Conservation (phyloP, 2,329 filamentous ascomycete species). For the Sordariomycetes sp. region DNA sequence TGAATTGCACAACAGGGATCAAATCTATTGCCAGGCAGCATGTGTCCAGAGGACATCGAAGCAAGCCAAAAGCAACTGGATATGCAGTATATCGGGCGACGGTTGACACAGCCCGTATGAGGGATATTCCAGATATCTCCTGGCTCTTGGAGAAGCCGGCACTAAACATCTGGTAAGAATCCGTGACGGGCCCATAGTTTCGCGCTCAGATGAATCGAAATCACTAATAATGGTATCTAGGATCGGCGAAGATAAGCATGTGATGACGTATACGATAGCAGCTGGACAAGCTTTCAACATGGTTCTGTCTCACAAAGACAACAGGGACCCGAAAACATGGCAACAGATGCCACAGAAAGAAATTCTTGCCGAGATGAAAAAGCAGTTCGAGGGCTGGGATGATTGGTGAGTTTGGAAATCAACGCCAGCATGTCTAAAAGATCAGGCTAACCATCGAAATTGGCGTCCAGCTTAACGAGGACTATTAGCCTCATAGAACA, state of each 20-base stretch:
- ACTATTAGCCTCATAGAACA: neutral
- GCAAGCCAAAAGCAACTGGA: constrained; percentile 18
- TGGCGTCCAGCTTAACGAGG: too few relatives aligned
- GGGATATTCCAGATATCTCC: constrained; percentile 19
- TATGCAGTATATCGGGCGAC: constrained; percentile 32
- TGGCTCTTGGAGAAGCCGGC: constrained; percentile 28
- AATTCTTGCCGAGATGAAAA: too few relatives aligned
- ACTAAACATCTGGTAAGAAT: constrained; percentile 26
- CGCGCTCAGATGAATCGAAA: too few relatives aligned
- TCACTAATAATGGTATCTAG: constrained; percentile 9
- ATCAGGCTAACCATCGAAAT: too few relatives aligned
- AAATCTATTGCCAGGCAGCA: too few relatives aligned
- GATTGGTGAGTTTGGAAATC: too few relatives aligned
- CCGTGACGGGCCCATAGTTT: neutral
- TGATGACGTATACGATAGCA: constrained; percentile 35
- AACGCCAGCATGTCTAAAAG: too few relatives aligned
- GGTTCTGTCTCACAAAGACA: constrained; percentile 32
- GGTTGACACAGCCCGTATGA: constrained; percentile 26
- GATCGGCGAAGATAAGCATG: constrained; percentile 30
- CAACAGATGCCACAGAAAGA: constrained; percentile 5
- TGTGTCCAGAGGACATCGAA: too few relatives aligned
- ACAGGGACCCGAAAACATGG: constrained; percentile 20
- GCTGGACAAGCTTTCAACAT: constrained; percentile 33
- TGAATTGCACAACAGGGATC: too few relatives aligned
- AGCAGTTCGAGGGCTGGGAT: too few relatives aligned